A percentile compares a stretch with the other conserved stretches of the same genome.
Conservation (phyloP, 148 eudicot genomes). For the Camellia japonica region DNA sequence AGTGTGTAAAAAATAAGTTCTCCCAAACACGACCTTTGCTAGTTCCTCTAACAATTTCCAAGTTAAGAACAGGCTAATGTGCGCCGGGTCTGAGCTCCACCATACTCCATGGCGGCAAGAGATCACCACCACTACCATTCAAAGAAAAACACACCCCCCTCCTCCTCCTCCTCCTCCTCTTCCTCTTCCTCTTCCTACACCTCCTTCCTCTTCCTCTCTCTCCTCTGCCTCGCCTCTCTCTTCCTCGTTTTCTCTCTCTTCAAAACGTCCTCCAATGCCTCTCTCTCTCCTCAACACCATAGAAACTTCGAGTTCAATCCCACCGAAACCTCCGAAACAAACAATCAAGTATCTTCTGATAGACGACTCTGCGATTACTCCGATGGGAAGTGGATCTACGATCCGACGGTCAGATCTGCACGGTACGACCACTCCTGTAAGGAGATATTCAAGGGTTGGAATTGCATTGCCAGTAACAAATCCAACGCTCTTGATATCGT, state of each 20-base stretch:
- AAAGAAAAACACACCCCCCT: slow-evolving; percentile 12
- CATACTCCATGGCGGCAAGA: slow-evolving; percentile 33
- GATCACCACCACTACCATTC: slow-evolving; percentile 18
- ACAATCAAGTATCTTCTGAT: background rate
- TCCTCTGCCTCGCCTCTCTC: slow-evolving; percentile 50
- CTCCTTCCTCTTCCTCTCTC: no score
- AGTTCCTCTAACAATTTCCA: background rate
- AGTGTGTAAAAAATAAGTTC: no score
- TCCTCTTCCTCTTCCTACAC: no score
- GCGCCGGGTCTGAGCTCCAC: background rate
- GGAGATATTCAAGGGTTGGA: slow-evolving; percentile 94
- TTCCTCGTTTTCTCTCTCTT: slow-evolving; percentile 54
- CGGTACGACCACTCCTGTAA: slow-evolving; percentile 73
- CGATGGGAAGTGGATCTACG: slow-evolving; percentile 72
- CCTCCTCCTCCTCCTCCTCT: slow-evolving; percentile 2
- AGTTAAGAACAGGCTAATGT: slow-evolving; percentile 10
- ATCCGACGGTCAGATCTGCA: slow-evolving; percentile 39
- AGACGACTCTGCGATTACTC: slow-evolving; percentile 48
- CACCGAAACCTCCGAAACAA: background rate
- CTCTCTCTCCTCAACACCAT: background rate
- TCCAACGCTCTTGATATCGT: slow-evolving; percentile 55
- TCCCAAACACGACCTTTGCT: no score
- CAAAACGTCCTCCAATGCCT: slow-evolving; percentile 23
- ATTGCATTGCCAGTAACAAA: slow-evolving; percentile 64
- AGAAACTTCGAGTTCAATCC: background rate